Evolutionary conservation across 331 rosid species (phyloP).

Genomic region (Arachis monticola): DNA sequence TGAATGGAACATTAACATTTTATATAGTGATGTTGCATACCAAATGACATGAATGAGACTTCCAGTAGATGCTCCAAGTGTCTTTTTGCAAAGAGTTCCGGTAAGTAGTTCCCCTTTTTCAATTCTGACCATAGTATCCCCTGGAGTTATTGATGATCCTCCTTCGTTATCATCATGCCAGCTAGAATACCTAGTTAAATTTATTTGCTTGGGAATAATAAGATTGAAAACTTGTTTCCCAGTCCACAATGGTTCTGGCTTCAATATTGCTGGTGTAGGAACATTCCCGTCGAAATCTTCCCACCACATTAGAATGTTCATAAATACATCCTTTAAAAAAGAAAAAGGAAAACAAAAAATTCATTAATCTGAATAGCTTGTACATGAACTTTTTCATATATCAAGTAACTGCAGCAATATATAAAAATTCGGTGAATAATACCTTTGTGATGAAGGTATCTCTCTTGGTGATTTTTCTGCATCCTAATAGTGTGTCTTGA

Average conservation of each 20-base stretch:
- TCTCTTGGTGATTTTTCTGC: slow-evolving; percentile 96
- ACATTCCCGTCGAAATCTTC: slow-evolving; percentile 98
- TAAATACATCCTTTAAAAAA: slow-evolving; percentile 77
- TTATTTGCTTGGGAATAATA: slow-evolving; percentile 92
- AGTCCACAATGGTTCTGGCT: slow-evolving; percentile 98
- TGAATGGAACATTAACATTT: slow-evolving; percentile 6
- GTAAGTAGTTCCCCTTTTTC: slow-evolving; percentile 92
- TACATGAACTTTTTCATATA: background rate
- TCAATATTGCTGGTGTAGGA: slow-evolving; percentile 91
- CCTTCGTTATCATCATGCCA: slow-evolving; percentile 89
- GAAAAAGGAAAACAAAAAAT: slow-evolving; percentile 22
- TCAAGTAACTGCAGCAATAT: slow-evolving; percentile 18
- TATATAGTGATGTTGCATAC: slow-evolving; percentile 49
- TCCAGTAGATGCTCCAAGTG: slow-evolving; percentile 91
- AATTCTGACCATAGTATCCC: slow-evolving; percentile 93
- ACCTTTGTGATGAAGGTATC: slow-evolving; percentile 97
- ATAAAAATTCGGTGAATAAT: slow-evolving; percentile 20
- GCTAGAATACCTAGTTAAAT: slow-evolving; percentile 83
- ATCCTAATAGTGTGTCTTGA: slow-evolving; percentile 91
- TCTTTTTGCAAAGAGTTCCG: slow-evolving; percentile 96
- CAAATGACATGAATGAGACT: slow-evolving; percentile 98
- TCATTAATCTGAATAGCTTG: slow-evolving; percentile 33
- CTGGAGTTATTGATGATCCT: slow-evolving; percentile 77
- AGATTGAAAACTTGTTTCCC: slow-evolving; percentile 99
- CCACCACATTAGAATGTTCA: slow-evolving; percentile 99